Conservation (phyloP, 345 rosid genomes). For the Heritiera fomes region DNA sequence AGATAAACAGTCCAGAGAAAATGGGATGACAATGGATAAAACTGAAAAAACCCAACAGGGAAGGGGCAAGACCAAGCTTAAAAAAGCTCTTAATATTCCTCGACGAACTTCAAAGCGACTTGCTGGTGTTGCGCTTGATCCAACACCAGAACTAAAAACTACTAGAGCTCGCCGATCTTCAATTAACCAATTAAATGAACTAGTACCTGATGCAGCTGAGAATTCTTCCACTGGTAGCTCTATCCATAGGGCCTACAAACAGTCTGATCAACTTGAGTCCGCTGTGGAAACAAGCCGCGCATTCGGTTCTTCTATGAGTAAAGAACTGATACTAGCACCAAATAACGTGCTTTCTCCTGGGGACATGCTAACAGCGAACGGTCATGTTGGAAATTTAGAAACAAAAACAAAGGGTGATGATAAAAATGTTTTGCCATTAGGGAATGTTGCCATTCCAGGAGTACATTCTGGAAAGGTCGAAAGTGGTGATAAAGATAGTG, state of each 20-base stretch:
- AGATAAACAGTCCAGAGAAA: constrained; percentile 28
- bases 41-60: constrained; percentile 27
- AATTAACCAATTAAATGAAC: constrained; percentile 34
- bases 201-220: constrained; percentile 24
- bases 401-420: constrained; percentile 18
- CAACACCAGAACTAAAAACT: constrained; percentile 55
- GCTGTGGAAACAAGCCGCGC: constrained; percentile 19
- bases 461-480: constrained; percentile 15
- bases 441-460: constrained; percentile 15
- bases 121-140: constrained; percentile 76
- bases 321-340: constrained; percentile 14
- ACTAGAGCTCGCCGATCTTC: constrained; percentile 42
- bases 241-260: background rate
- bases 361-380: constrained; percentile 20
- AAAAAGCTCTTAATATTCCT: constrained; percentile 40
- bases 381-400: constrained; percentile 24
- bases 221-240: constrained; percentile 25
- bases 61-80: constrained; percentile 37
- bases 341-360: constrained; percentile 25
- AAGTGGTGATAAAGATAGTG: constrained; percentile 26
- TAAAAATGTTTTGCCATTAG: constrained; percentile 18
- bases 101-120: constrained; percentile 84
- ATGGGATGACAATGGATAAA: constrained; percentile 30
- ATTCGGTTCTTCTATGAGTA: constrained; percentile 23
- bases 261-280: constrained; percentile 23